Percentiles rank a stretch among this genome's conserved stretches.
These are phyloP conservation scores for Euphorbia tirucalli DNA, from an alignment of 345 rosid genomes.

Conservation along the genomic window DNA sequence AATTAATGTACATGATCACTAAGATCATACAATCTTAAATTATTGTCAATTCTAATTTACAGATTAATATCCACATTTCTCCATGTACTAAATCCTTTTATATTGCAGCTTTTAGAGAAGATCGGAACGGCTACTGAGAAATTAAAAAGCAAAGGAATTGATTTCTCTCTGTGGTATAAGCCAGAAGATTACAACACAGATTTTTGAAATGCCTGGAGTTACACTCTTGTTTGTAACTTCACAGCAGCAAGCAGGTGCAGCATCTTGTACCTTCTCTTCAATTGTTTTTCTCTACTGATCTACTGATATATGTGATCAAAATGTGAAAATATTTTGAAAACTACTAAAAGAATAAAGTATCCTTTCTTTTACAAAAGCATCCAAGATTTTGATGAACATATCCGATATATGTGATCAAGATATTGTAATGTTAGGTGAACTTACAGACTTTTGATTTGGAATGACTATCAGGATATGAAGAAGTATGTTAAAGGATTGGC, in stretches of 20 bases:
- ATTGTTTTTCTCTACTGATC: neutral
- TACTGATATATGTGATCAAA: too few relatives aligned
- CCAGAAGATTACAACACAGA: slow-evolving; percentile 73
- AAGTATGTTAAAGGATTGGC: neutral
- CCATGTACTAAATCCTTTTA: slow-evolving; percentile 7
- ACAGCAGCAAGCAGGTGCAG: slow-evolving; percentile 27
- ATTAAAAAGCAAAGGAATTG: slow-evolving; percentile 70
- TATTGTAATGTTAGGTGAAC: too few relatives aligned
- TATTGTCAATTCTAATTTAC: too few relatives aligned
- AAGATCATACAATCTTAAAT: too few relatives aligned
- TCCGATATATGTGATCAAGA: too few relatives aligned
- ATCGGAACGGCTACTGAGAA: slow-evolving; percentile 78
- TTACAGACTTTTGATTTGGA: neutral
- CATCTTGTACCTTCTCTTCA: slow-evolving; percentile 1
- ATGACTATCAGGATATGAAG: neutral
- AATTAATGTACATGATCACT: too few relatives aligned
- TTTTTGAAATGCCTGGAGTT: slow-evolving; percentile 33
- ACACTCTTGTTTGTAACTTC: neutral
- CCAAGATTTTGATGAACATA: neutral
- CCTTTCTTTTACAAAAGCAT: too few relatives aligned
- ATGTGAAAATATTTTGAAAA: too few relatives aligned
- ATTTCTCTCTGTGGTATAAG: slow-evolving; percentile 87
- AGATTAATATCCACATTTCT: too few relatives aligned
- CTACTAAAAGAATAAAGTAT: too few relatives aligned
- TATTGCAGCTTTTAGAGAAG: slow-evolving; percentile 70